phyloP scores from a whole-genome alignment of 257 asterid species.

The Ophiorrhiza pumila region DNA sequence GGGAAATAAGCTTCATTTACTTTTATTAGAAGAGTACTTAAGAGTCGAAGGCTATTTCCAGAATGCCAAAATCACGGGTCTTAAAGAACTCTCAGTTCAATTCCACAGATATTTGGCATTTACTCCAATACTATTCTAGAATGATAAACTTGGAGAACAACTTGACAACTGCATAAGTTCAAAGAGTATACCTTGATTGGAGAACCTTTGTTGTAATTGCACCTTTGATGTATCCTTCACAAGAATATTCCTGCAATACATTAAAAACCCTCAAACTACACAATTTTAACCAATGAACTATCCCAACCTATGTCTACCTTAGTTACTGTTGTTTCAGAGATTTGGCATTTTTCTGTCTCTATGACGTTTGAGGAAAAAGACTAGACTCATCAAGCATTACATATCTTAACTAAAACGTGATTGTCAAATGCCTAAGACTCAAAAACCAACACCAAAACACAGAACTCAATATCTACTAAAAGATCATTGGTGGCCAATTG shows the following conservation, averaged over 20 bases:
- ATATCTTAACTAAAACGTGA: background rate
- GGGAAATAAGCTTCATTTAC: background rate
- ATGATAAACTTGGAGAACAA: background rate
- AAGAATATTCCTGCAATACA: conserved; percentile 64
- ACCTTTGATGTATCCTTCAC: conserved; percentile 49
- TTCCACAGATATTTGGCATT: background rate
- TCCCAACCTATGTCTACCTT: no score
- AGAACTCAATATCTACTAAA: background rate
- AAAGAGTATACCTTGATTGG: conserved; percentile 50
- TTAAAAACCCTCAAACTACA: conserved; percentile 13
- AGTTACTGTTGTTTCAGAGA: no score
- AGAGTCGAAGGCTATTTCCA: background rate
- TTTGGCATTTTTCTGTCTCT: no score
- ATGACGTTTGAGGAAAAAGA: no score
- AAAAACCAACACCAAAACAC: background rate
- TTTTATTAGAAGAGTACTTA: background rate
- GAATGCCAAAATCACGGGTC: background rate
- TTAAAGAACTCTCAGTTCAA: background rate
- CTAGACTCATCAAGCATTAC: background rate
- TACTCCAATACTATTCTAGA: background rate
- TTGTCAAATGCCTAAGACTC: background rate
- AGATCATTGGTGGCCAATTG: background rate
- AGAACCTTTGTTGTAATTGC: conserved; percentile 56
- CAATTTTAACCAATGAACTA: conserved; percentile 13
- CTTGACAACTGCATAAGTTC: background rate